Percentiles rank a stretch among this genome's conserved stretches.
These are phyloP conservation scores for Straminergon stramineum DNA, from an alignment of 225 moss, liverwort and hornwort genomes.

Conservation along the genomic window DNA sequence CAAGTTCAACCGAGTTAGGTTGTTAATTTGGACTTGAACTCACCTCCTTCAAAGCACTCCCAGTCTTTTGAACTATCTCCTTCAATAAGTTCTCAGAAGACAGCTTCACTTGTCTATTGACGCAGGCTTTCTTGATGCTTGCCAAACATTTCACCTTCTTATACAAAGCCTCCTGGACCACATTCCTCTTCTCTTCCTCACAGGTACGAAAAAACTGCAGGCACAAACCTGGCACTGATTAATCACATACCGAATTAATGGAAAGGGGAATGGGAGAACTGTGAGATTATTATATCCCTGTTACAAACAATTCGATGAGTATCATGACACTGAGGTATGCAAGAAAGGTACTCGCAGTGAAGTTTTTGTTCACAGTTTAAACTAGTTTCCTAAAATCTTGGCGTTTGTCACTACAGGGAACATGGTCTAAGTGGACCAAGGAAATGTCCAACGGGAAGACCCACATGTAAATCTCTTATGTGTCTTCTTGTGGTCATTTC, in stretches of 20 bases:
- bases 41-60: neutral
- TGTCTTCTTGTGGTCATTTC: no score
- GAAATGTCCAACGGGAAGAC: neutral
- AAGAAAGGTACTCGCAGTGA: neutral
- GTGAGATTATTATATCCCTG: no score
- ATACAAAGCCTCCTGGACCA: neutral
- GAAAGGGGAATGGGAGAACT: no score
- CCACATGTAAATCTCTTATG: neutral
- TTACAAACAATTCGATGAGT: accelerated
- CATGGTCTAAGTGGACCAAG: neutral
- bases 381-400: neutral
- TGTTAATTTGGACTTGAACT: no score
- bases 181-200: neutral
- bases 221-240: neutral
- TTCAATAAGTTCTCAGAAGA: neutral
- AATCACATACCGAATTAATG: neutral
- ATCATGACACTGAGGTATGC: no score
- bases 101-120: neutral
- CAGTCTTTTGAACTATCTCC: neutral
- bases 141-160: neutral
- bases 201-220: neutral
- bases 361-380: no score
- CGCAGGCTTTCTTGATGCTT: neutral
- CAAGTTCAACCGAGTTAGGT: no score
- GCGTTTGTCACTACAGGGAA: neutral